Percentiles rank a stretch among this genome's conserved stretches.
Conservation (phyloP, 2,329 filamentous ascomycete species). For the Rhynchosporium graminicola region DNA sequence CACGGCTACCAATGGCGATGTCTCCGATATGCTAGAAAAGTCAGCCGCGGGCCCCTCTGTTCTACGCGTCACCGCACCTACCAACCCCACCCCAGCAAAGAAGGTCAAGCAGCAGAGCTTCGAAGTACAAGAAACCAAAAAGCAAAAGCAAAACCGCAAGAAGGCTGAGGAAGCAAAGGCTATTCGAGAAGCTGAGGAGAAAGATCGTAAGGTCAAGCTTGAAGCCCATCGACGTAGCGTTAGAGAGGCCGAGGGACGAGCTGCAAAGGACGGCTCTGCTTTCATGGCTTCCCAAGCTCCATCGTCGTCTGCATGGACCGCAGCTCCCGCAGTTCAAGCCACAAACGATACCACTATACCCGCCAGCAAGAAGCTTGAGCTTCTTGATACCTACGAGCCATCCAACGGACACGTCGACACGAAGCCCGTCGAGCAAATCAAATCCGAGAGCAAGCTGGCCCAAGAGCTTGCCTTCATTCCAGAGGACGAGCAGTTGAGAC, state of each 20-base stretch:
- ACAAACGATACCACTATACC: constrained; percentile 32
- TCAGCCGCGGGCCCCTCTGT: constrained; percentile 68
- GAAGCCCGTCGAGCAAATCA: constrained; percentile 23
- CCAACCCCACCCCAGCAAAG: constrained; percentile 57
- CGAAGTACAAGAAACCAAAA: constrained; percentile 81
- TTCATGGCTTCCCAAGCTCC: constrained; percentile 52
- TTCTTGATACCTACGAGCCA: constrained; percentile 60
- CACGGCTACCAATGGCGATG: constrained; percentile 55
- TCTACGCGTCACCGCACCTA: constrained; percentile 73
- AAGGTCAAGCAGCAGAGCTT: constrained; percentile 53
- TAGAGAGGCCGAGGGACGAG: constrained; percentile 77
- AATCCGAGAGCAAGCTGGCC: constrained; percentile 33
- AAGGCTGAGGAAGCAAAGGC: constrained; percentile 82
- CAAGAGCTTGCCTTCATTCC: constrained; percentile 47
- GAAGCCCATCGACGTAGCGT: constrained; percentile 84
- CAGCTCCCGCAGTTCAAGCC: constrained; percentile 34
- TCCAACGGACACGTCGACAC: constrained; percentile 38
- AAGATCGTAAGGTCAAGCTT: constrained; percentile 70
- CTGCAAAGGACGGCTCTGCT: constrained; percentile 76
- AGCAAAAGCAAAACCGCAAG: constrained; percentile 88
- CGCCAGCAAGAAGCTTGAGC: constrained; percentile 45
- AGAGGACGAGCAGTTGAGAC: constrained; percentile 63
- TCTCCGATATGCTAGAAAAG: constrained; percentile 91
- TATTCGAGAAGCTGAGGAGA: constrained; percentile 74
- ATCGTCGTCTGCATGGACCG: constrained; percentile 48